Conservation (phyloP, 2,329 filamentous ascomycete genomes). For the Fusarium buharicum region DNA sequence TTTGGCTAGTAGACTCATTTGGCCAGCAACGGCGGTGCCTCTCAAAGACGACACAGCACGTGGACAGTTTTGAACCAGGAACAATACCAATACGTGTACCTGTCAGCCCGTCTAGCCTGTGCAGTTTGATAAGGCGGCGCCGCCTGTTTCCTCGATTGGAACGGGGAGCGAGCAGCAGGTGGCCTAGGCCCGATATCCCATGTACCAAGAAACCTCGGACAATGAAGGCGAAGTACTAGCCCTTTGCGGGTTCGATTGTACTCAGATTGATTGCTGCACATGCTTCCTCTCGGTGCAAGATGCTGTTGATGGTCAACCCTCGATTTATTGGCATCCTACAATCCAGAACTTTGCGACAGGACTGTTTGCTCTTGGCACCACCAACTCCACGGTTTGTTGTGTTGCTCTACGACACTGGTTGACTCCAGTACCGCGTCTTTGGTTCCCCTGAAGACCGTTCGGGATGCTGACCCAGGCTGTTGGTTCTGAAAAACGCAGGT, state of each 20-base stretch:
- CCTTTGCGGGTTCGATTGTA: conserved; percentile 8
- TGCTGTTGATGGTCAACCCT: conserved; percentile 1
- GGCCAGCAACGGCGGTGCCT: not conserved
- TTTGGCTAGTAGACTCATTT: not conserved
- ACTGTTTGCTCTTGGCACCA: conserved; percentile 1
- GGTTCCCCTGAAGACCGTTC: conserved; percentile 3
- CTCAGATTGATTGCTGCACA: not conserved
- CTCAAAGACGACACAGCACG: conserved; percentile 4
- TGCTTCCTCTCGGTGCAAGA: not conserved
- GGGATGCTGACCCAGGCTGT: conserved; percentile 8
- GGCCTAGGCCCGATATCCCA: conserved; percentile 17
- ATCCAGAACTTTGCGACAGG: conserved; percentile 7
- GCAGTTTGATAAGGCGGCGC: not conserved
- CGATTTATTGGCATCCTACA: conserved; percentile 1
- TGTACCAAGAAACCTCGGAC: not conserved
- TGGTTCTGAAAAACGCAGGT: conserved; percentile 16
- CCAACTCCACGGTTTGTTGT: not conserved
- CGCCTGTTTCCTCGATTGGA: not conserved
- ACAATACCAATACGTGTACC: not conserved
- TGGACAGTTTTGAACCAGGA: conserved; percentile 10
- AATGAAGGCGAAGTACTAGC: conserved; percentile 14
- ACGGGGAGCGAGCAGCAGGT: conserved; percentile 16
- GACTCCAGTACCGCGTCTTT: conserved; percentile 6
- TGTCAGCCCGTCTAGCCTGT: not conserved
- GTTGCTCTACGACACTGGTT: not conserved